phyloP scores from a whole-genome alignment of 352 stramenopile genomes.

The Lagenidium giganteum region DNA sequence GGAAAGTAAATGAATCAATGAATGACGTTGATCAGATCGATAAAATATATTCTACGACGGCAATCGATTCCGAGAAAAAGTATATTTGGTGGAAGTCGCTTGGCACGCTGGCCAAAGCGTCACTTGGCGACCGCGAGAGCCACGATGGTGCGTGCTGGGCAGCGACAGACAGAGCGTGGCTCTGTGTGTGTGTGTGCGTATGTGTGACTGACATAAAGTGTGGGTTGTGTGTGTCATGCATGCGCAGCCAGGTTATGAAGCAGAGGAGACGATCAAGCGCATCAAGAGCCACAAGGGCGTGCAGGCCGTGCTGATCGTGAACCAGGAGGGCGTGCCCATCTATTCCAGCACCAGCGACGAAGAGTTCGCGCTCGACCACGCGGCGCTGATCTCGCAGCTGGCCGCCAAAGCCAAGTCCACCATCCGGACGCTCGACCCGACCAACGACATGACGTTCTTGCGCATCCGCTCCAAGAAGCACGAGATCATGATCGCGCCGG shows the following conservation, averaged over 20 bases:
- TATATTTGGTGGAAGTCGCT: too few species aligned
- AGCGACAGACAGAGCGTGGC: too few species aligned
- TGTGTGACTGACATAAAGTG: too few species aligned
- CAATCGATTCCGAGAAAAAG: too few species aligned
- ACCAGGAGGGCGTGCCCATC: constrained; percentile 90
- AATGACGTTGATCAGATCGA: too few species aligned
- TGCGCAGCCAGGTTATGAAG: constrained; percentile 86
- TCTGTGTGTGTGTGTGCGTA: too few species aligned
- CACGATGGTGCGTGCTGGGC: too few species aligned
- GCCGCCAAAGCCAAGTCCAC: constrained; percentile 88
- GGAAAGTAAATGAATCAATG: too few species aligned
- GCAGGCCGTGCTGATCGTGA: constrained; percentile 91
- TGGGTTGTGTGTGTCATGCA: too few species aligned
- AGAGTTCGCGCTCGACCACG: constrained; percentile 85
- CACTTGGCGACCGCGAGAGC: too few species aligned
- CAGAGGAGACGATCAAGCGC: constrained; percentile 93
- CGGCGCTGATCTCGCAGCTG: constrained; percentile 84
- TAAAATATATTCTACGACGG: too few species aligned
- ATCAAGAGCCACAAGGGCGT: constrained; percentile 94
- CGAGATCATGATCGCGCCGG: constrained; percentile 92
- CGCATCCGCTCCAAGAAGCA: constrained; percentile 92
- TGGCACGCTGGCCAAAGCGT: too few species aligned
- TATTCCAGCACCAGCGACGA: constrained; percentile 89
- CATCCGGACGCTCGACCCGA: constrained; percentile 88
- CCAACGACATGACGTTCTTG: constrained; percentile 93